Evolutionary conservation across 805 yeast species (phyloP).

Genomic region (Candida ipomoeae): DNA sequence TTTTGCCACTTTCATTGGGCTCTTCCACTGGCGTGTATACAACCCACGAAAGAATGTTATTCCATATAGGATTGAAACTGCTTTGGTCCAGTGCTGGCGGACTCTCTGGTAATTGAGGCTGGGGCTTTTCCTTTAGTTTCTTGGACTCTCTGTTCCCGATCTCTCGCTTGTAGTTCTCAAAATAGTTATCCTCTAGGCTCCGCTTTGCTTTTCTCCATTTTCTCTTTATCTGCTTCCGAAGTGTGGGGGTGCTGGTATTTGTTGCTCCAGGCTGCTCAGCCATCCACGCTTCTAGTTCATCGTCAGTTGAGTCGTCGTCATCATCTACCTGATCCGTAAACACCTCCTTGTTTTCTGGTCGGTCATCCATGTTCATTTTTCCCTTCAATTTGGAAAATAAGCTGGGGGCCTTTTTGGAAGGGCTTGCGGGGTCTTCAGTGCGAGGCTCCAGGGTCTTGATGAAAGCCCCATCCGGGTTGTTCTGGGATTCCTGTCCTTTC

Average conservation of each 20-base stretch:
- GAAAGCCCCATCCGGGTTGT: not conserved
- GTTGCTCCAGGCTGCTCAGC: not conserved
- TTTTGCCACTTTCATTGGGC: conserved; percentile 3
- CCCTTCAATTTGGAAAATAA: not conserved
- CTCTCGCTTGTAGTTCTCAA: conserved; percentile 8
- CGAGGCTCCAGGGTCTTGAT: not conserved
- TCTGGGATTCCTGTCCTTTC: not conserved
- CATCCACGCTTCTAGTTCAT: conserved; percentile 4
- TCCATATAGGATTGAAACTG: conserved; percentile 35
- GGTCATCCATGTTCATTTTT: not conserved
- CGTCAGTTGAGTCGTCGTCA: not conserved
- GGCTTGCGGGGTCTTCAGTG: not conserved
- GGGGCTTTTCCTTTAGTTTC: not conserved
- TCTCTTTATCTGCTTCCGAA: conserved; percentile 4
- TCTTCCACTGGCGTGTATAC: conserved; percentile 18
- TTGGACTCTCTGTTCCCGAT: not conserved
- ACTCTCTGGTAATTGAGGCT: not conserved
- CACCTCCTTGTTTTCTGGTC: not conserved
- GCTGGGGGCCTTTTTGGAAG: not conserved
- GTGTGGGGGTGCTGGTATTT: not conserved
- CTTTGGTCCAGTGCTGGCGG: not conserved
- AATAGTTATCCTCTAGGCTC: conserved; percentile 4
- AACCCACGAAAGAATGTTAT: conserved; percentile 34
- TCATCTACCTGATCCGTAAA: conserved; percentile 1
- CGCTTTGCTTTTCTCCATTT: conserved; percentile 3